Base-by-base conservation (phyloP, 108 stramenopile genomes). In the Conticribra guillardii region DNA sequence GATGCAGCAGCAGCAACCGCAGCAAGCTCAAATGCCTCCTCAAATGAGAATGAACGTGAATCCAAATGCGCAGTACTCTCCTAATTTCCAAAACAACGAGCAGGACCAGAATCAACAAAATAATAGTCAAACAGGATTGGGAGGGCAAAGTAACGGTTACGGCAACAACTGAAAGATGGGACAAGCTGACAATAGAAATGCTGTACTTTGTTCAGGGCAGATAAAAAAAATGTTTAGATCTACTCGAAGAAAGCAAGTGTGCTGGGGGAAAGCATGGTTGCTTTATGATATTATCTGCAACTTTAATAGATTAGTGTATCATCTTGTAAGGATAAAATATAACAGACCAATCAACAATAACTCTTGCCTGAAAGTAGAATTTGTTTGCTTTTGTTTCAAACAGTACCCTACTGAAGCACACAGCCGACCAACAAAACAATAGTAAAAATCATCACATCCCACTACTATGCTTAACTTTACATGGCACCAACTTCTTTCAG, bases 401-500 rank as follows among this genome's bases (percentile, higher is more conserved):
- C n/a, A n/a, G n/a, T n/a, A n/a, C n/a, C 37, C 37, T 11, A 11
- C 37, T 41, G 37, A 9, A 41, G 37, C 5, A 41, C 5, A 41
- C 11, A 41, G 37, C 11, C 37, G 37, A 5, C 37, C 5, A 41
- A 41, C 5, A 11, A 41, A n/a, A n/a, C n/a, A n/a, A n/a, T n/a
- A n/a, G n/a, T n/a, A n/a, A n/a, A n/a, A n/a, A n/a, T n/a, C n/a
- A n/a, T n/a, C n/a, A n/a, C n/a, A n/a, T n/a, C n/a, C n/a, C n/a
- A n/a, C n/a, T n/a, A 41, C 37, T 41, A 11, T 41, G 8, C 37
- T 9, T 41, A 5, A 9, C 5, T 11, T 54, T 77, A 82, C 32
- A 86, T 46, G 7, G 82, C 79, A 30, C 85, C 80, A 33, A 72
- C 82, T 37, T 64, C 64, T 53, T 81, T 67, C 50, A 95, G 76